These are phyloP conservation scores for Silene vulgaris DNA, from an alignment of 179 eudicot genomes.

Conservation along the genomic window DNA sequence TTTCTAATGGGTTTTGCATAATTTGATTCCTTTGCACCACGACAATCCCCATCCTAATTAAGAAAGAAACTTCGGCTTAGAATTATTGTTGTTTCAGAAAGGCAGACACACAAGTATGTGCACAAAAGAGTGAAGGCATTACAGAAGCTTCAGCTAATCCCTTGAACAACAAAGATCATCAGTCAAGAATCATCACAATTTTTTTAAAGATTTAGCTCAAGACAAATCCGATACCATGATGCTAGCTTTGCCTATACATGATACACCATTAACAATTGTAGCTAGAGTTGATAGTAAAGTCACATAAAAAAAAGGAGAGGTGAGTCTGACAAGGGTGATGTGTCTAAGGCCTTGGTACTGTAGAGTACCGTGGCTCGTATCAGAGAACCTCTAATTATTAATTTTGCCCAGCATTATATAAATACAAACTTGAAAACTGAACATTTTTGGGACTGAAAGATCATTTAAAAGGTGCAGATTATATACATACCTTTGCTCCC, in stretches of 20 bases:
- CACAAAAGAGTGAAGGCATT: neutral
- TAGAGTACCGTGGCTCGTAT: neutral
- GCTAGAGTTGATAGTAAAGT: neutral
- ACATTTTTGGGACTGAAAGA: neutral
- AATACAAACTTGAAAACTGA: neutral
- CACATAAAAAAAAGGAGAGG: neutral
- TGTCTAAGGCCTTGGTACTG: neutral
- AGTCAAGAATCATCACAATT: neutral
- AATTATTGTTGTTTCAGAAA: neutral
- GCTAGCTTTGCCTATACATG: neutral
- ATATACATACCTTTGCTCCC: conserved; percentile 46
- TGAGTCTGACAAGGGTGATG: neutral
- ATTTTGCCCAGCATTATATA: neutral
- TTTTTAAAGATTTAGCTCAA: neutral
- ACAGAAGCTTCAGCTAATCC: neutral
- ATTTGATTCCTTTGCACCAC: conserved; percentile 21
- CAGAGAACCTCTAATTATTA: neutral
- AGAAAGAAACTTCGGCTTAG: conserved; percentile 5
- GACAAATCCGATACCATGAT: neutral
- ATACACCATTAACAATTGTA: neutral
- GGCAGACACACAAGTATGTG: neutral
- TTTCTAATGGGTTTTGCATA: conserved; percentile 28
- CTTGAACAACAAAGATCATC: neutral
- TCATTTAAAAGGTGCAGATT: neutral
- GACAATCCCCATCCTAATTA: conserved; percentile 37